phyloP scores from a whole-genome alignment of 352 stramenopile genomes.

The Thalassiosira exigua region DNA sequence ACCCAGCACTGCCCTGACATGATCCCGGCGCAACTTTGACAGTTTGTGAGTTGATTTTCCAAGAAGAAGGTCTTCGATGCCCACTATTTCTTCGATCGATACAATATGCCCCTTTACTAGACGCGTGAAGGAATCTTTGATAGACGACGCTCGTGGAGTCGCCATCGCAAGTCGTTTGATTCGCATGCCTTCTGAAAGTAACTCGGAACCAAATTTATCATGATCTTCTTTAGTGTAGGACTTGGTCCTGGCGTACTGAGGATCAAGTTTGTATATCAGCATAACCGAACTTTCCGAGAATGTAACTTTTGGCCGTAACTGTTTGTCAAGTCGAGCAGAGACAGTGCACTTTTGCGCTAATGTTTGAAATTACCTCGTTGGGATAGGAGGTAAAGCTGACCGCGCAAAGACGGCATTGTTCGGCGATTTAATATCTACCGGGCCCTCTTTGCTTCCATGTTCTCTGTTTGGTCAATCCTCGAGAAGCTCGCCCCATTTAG shows the following conservation, averaged over 20 bases:
- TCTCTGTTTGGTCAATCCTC: too few species aligned
- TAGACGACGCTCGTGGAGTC: neutral
- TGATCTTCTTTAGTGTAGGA: neutral
- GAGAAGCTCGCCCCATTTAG: too few species aligned
- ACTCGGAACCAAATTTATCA: neutral
- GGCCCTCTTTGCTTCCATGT: too few species aligned
- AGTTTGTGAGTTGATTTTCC: neutral
- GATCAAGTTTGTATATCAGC: neutral
- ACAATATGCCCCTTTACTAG: neutral
- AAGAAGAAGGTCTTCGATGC: neutral
- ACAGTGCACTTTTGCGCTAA: too few species aligned
- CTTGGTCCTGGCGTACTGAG: neutral
- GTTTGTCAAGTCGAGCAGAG: too few species aligned
- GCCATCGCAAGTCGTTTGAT: neutral
- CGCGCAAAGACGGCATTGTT: too few species aligned
- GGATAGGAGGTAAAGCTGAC: too few species aligned
- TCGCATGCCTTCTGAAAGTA: neutral
- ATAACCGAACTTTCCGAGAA: too few species aligned
- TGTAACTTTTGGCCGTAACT: too few species aligned
- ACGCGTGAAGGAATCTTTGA: neutral
- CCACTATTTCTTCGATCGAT: neutral
- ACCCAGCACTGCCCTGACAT: neutral
- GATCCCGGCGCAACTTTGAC: neutral
- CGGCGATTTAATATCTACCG: too few species aligned
- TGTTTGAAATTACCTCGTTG: too few species aligned